Conservation (phyloP, 352 stramenopile species). For the Phytopythium oedochilum region DNA sequence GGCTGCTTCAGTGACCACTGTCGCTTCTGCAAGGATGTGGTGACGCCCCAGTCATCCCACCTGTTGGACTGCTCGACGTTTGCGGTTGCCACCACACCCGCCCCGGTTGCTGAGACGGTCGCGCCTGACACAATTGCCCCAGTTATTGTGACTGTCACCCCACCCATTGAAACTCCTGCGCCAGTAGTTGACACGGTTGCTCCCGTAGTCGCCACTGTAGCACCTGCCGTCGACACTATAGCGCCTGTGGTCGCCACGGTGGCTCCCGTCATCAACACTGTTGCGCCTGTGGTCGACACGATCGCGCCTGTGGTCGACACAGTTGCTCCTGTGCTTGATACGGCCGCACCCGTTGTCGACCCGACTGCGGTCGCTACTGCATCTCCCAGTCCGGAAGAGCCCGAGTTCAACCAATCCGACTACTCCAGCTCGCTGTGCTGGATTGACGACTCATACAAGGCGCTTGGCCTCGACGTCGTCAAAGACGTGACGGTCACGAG, state of each 20-base stretch:
- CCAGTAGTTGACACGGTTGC: background rate
- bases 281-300: background rate
- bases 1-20: conserved; percentile 39
- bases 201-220: background rate
- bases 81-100: background rate
- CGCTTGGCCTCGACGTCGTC: conserved; percentile 20
- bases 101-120: background rate
- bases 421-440: background rate
- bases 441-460: background rate
- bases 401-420: background rate
- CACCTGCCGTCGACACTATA: background rate
- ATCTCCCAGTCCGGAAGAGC: conserved; percentile 1
- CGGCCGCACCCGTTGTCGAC: background rate
- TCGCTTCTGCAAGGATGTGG: conserved; percentile 25
- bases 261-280: background rate
- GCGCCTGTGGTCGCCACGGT: background rate
- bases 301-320: background rate
- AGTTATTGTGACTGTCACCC: too few relatives aligned
- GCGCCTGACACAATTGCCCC: background rate
- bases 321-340: background rate
- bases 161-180: conserved; percentile 1
- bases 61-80: conserved; percentile 12
- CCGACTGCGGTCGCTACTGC: background rate
- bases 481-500: conserved; percentile 14
- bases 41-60: conserved; percentile 23